phyloP scores from a whole-genome alignment of 2,329 filamentous ascomycete species.

The Alternaria novae-zelandiae region DNA sequence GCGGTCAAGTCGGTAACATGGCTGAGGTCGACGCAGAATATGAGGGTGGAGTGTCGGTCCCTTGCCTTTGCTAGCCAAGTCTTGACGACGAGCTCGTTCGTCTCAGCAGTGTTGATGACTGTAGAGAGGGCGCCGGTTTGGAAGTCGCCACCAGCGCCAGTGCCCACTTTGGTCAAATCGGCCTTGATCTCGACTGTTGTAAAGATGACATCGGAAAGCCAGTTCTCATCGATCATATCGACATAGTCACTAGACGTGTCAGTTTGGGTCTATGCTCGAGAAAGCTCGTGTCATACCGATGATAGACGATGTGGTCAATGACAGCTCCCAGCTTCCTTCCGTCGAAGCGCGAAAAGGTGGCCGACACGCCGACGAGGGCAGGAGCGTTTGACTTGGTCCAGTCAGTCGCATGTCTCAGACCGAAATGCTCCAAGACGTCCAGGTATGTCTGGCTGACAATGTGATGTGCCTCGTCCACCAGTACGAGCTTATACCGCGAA shows the following conservation, averaged over 20 bases:
- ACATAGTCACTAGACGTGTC: slow-evolving; percentile 63
- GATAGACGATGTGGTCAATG: slow-evolving; percentile 95
- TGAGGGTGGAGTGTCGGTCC: slow-evolving; percentile 80
- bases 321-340: slow-evolving; percentile 80
- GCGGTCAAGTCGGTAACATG: slow-evolving; percentile 79
- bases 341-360: slow-evolving; percentile 79
- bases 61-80: slow-evolving; percentile 82
- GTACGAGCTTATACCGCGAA: slow-evolving; percentile 79
- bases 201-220: slow-evolving; percentile 90
- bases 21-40: slow-evolving; percentile 90
- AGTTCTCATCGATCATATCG: slow-evolving; percentile 86
- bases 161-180: slow-evolving; percentile 75
- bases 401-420: slow-evolving; percentile 61
- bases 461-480: slow-evolving; percentile 97
- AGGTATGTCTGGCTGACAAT: slow-evolving; percentile 87
- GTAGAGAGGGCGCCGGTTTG: slow-evolving; percentile 76
- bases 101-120: slow-evolving; percentile 79
- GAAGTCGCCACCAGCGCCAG: slow-evolving; percentile 76
- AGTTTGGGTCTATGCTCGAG: neutral
- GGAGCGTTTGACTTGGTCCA: slow-evolving; percentile 36
- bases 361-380: slow-evolving; percentile 86
- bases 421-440: slow-evolving; percentile 77
- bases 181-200: slow-evolving; percentile 87
- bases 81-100: slow-evolving; percentile 84
- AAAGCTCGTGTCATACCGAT: slow-evolving; percentile 61